Evolutionary conservation across 1,139 yeast species (phyloP), one percentile per base, ranked within the genome.

Genomic region (Yamadazyma atmosphaerica): DNA sequence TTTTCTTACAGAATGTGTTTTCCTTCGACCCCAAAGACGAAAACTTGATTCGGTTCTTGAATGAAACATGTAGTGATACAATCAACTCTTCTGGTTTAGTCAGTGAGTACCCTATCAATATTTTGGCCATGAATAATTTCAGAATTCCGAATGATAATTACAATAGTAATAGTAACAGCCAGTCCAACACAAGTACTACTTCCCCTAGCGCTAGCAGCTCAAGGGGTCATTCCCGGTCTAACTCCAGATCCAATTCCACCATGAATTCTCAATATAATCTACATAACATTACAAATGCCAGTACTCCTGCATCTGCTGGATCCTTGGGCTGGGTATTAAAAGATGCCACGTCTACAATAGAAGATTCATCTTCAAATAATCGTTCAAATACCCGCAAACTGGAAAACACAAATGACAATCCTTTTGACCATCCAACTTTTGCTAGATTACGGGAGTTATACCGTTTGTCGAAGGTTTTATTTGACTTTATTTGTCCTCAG

Each of bases 401-500:
- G 38, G 38, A 35, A 21, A 41, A 43, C 13, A 6, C 28, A 44
- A 66, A 40, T 49, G 65, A 56, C 35, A 83, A 80, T 46, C 86
- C 90, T 32, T 90, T 90, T 61, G 96, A 87, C 56, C 85, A 83
- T 47, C 83, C 89, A 3, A 83, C 85, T 37, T 89, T 77, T 59
- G 84, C 86, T 18, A 77, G 88, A 46, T 72, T 94, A 43, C 76
- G 98, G 50, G 98, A 94, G 56, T 72, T 94, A 41, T 94, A 90
- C 60, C 73, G 92, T 46, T 72, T 94, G 39, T 87, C 97, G 0
- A 94, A 94, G 60, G 96, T 94, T 4, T 67, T 94, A 47, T 94
- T 94, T 65, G 99, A 94, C 63, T 92, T 92, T 55, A 89, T 94
- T 38, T 92, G 98, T 62, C 99, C 99, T 10, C 98, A 94, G 62